These are phyloP conservation scores for Picea sitchensis DNA, from an alignment of 75 land plant genomes.

Conservation along the genomic window DNA sequence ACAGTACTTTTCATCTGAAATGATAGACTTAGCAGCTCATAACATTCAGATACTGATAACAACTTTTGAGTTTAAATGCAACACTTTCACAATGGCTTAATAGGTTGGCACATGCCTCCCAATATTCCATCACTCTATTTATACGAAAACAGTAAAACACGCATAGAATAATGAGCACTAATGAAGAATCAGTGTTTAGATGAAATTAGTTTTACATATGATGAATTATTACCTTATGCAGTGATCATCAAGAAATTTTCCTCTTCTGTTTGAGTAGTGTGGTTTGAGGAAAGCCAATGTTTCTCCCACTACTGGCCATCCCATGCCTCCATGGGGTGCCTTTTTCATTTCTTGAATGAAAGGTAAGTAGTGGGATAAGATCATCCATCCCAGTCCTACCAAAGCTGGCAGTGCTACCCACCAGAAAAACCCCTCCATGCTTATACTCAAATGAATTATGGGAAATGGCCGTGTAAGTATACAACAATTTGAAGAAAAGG, in stretches of 20 bases:
- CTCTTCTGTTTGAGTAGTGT: constrained; percentile 36
- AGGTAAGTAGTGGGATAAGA: constrained; percentile 7
- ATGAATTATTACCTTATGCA: constrained; percentile 28
- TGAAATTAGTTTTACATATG: not conserved
- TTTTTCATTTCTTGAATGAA: constrained; percentile 1
- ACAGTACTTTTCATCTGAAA: too few species aligned
- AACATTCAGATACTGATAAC: too few species aligned
- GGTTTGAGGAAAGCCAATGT: constrained; percentile 51
- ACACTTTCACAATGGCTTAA: not conserved
- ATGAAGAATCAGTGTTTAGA: not conserved
- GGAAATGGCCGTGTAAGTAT: not conserved
- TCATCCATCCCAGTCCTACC: constrained; percentile 4
- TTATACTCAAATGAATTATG: not conserved
- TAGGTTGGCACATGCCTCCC: not conserved
- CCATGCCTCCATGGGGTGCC: constrained; percentile 57
- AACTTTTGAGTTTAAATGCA: not conserved
- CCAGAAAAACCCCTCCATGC: constrained; percentile 2
- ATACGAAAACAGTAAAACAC: not conserved
- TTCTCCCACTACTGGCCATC: constrained; percentile 71
- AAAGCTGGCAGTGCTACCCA: not conserved
- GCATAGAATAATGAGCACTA: not conserved
- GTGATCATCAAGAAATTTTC: constrained; percentile 38
- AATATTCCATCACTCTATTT: too few species aligned
- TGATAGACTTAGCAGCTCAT: too few species aligned
- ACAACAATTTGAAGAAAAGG: not conserved